phyloP scores from a whole-genome alignment of 306 rosid genomes.

The Rubus idaeus region DNA sequence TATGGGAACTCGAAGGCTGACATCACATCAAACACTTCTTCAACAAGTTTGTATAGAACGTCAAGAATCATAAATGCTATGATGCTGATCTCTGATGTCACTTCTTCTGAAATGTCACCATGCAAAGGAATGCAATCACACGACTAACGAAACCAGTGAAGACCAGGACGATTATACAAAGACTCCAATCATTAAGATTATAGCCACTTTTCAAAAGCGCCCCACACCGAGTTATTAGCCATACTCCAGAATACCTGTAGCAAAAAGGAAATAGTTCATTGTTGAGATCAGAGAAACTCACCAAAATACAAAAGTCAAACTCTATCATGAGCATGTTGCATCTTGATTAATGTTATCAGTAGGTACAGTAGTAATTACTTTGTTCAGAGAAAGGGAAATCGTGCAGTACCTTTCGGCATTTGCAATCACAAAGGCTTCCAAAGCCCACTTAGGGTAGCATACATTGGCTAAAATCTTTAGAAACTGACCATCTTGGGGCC shows the following conservation, averaged over 20 bases:
- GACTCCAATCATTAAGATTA: conserved; percentile 73
- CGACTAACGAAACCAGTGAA: conserved; percentile 62
- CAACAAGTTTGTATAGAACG: background rate
- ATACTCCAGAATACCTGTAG: conserved; percentile 83
- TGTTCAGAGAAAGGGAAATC: background rate
- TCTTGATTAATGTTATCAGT: background rate
- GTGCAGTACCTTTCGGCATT: conserved; percentile 80
- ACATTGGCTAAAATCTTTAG: conserved; percentile 60
- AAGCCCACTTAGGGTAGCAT: conserved; percentile 93
- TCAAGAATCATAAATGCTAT: background rate
- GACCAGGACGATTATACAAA: conserved; percentile 57
- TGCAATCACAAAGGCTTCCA: conserved; percentile 79
- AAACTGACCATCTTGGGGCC: conserved; percentile 45
- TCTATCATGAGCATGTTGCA: background rate
- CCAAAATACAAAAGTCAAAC: background rate
- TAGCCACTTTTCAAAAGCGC: conserved; percentile 55
- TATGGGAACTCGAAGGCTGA: background rate
- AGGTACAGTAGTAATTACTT: background rate
- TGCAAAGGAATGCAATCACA: conserved; percentile 52
- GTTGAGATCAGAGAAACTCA: background rate
- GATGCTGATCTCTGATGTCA: conserved; percentile 19
- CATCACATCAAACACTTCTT: background rate
- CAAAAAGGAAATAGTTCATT: conserved; percentile 11
- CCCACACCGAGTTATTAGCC: conserved; percentile 90
- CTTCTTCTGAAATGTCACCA: conserved; percentile 75